Base-by-base conservation (phyloP, 352 stramenopile genomes). In the Phytopythium litorale region DNA sequence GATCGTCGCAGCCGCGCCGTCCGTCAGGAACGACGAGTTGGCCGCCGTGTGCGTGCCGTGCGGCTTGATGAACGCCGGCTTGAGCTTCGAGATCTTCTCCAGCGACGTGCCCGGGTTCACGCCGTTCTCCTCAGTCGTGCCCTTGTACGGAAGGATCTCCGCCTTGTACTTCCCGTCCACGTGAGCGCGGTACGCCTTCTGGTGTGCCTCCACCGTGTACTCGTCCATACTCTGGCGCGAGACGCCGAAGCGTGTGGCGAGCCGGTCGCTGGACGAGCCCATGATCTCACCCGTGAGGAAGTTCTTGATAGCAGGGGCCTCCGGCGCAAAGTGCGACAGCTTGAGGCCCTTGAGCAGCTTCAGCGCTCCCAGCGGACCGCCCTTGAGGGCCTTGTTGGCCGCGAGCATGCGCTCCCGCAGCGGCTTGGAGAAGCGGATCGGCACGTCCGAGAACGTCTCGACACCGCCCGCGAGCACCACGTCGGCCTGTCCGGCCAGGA, bases 211-310 rank as follows among this genome's bases (percentile, higher is more conserved):
- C 33, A 99, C 87, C 16, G 97, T 97, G 73, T 99, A 99, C 70
- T 98, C 82, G 67, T 99, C 97, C 84, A 99, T 97, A 42, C 98
- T 95, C 60, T 97, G 67, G 51, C 97, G 87, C 30, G 91, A 97
- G 25, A 99, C 89, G 56, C 97, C 97, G 75, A 99, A 99, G 16
- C 87, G 83, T 13, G 89, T 88, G 4, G 90, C 79, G 5, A 99
- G 79, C 32, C 97, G 90, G 82, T 99, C 97, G 51, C 82, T 97
- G 23, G 81, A 97, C 56, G 98, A 96, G n/a, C 97, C 97, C 97
- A 99, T 99, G 30, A 99, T 89, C 77, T 99, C 97, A 46, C 93
- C 96, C 15, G 97, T 99, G 58, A 98, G 98, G 73, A 99, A 99
- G 78, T 99, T 99, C 56, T 97, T 92, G 76, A 99, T 99, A 3